phyloP scores from a whole-genome alignment of 208 protist genomes.

The Porcisia hertigi region DNA sequence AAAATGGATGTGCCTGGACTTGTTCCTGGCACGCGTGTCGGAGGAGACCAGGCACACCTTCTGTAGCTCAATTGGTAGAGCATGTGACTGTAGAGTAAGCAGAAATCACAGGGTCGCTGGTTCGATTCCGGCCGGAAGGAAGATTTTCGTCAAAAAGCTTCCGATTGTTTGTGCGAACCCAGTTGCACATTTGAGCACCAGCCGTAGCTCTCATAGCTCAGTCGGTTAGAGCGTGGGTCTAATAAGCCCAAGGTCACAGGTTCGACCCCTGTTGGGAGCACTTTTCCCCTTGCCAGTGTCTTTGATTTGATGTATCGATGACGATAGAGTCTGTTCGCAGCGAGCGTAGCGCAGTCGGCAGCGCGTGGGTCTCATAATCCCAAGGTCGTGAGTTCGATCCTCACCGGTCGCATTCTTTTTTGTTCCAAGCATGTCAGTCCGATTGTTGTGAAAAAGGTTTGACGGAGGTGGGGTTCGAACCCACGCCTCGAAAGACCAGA shows the following conservation, averaged over 20 bases:
- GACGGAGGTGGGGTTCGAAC: conserved; percentile 74
- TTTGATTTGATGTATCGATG: no score
- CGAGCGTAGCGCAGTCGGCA: conserved; percentile 94
- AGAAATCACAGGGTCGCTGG: no score
- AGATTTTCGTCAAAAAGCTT: no score
- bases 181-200: no score
- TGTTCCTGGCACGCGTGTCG: no score
- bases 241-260: conserved; percentile 76
- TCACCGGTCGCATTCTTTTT: conserved; percentile 62
- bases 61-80: no score
- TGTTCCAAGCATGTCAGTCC: conserved; percentile 91
- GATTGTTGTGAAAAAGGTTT: conserved; percentile 56
- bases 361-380: conserved; percentile 95
- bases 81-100: no score
- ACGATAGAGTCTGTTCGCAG: no score
- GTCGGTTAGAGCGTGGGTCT: conserved; percentile 72
- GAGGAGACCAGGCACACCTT: no score
- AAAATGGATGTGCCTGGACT: no score
- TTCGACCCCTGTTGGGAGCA: conserved; percentile 72
- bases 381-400: conserved; percentile 89
- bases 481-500: conserved; percentile 77
- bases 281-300: conserved; percentile 21
- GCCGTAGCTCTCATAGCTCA: conserved; percentile 55
- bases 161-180: no score
- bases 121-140: no score